Evolutionary conservation across 2,329 filamentous ascomycete genomes (phyloP).

Genomic region (Xylaria hypoxylon): DNA sequence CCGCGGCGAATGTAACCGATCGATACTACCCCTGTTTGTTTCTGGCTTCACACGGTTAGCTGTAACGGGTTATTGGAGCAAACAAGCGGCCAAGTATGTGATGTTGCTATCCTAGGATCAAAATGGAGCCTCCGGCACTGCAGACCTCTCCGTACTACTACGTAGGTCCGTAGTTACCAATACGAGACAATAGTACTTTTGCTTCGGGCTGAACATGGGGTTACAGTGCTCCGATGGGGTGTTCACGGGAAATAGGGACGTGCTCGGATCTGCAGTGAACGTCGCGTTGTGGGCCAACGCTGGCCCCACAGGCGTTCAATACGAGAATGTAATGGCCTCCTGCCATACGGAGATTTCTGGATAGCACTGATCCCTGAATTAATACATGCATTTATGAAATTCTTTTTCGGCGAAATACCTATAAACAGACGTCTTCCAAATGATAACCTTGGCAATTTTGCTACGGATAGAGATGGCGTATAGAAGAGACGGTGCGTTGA

Average conservation of each 20-base stretch:
- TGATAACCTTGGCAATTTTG: background rate
- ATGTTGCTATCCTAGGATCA: slow-evolving; percentile 33
- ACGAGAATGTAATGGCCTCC: slow-evolving; percentile 26
- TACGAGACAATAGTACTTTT: slow-evolving; percentile 28
- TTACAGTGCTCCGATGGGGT: slow-evolving; percentile 15
- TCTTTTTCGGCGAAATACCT: background rate
- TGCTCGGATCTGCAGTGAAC: slow-evolving; percentile 10
- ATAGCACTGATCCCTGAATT: slow-evolving; percentile 10
- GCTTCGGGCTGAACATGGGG: slow-evolving; percentile 22
- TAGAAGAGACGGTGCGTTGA: background rate
- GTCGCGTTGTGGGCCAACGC: slow-evolving; percentile 18
- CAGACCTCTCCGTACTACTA: slow-evolving; percentile 38
- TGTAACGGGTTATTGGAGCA: slow-evolving; percentile 40
- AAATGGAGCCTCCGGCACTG: slow-evolving; percentile 32
- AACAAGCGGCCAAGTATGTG: slow-evolving; percentile 34
- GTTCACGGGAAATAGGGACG: slow-evolving; percentile 11
- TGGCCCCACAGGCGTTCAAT: slow-evolving; percentile 28
- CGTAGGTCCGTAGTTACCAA: slow-evolving; percentile 26
- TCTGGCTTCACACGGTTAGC: slow-evolving; percentile 38
- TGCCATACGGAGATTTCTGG: slow-evolving; percentile 14
- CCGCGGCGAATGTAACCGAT: slow-evolving; percentile 41
- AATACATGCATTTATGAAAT: background rate
- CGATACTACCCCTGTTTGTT: slow-evolving; percentile 40
- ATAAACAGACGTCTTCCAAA: background rate
- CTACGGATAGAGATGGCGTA: background rate